Evolutionary conservation across 2,329 filamentous ascomycete genomes (phyloP), one percentile per base, ranked within the genome.

Genomic region (Fonsecaea nubica): DNA sequence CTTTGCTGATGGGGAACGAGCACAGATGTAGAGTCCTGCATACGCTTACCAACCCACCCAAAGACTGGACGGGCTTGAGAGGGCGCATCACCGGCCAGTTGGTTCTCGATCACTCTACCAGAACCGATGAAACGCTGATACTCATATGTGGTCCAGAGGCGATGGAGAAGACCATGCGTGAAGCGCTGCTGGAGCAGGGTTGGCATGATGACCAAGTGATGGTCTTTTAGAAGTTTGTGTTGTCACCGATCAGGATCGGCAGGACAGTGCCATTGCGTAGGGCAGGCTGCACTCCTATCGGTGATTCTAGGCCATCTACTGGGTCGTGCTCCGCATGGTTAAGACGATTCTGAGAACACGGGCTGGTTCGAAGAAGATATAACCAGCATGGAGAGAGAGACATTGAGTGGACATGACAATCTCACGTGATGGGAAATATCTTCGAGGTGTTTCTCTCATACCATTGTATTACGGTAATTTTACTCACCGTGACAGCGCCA

Each of bases 101-200:
- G 63, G 78, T 95, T 36, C 80, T 85, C 69, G 83, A 85, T 67
- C 85, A 92, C 75, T 79, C 70, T 77, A 80, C 70, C 38, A 70
- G 73, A 45, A 81, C 80, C 0, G 83, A 85, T 67, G 83, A 85
- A 12, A 76, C 77, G 30, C 76, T 97, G 82, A 87, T 92, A 13
- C 78, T 97, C 65, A 83, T 96, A 15, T 97, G 93, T 79, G 93
- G 93, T 1, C 93, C 93, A 0, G 86, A 85, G 71, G 80, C 89
- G 2, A 81, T 97, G 81, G 92, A 96, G 79, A 89, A 87, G 73
- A 87, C 83, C 64, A 87, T 86, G 3, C 84, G 85, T 70, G 76
- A 80, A 54, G 84, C 86, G 32, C 76, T 91, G 72, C 75, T 83
- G 62, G 83, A 81, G 12, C 80, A 89, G 76, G 91, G 91, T 0